phyloP scores from a whole-genome alignment of 2,329 filamentous ascomycete species.

The Aspergillus costaricaensis region DNA sequence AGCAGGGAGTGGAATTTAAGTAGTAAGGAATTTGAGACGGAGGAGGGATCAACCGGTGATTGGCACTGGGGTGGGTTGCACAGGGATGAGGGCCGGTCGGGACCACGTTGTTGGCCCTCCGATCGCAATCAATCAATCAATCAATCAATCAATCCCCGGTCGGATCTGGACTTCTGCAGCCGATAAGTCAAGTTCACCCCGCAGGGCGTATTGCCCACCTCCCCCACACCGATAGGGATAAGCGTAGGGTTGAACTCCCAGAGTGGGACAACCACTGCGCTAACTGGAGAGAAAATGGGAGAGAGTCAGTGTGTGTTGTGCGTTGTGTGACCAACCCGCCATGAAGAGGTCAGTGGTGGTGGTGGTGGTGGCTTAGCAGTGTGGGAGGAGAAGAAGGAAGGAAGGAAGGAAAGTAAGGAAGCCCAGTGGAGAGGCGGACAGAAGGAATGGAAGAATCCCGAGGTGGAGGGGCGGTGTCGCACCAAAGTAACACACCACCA shows the following conservation, averaged over 20 bases:
- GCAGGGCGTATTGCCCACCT: conserved; percentile 21
- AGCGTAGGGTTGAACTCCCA: background rate
- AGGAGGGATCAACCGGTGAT: conserved; percentile 11
- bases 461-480: background rate
- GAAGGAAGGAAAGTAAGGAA: too few species aligned
- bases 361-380: too few species aligned
- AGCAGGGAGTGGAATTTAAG: conserved; percentile 2
- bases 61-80: conserved; percentile 13
- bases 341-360: too few species aligned
- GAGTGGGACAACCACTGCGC: background rate
- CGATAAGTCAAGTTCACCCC: conserved; percentile 18
- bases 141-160: background rate
- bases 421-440: background rate
- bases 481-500: background rate
- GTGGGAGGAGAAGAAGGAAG: too few species aligned
- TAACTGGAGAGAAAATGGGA: background rate
- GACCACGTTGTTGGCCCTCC: conserved; percentile 26
- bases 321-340: too few species aligned
- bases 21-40: background rate
- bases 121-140: conserved; percentile 9
- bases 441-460: background rate
- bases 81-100: background rate
- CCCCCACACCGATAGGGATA: conserved; percentile 18
- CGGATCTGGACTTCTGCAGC: conserved; percentile 23
- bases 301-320: background rate